These are phyloP conservation scores for Scedosporium dehoogii DNA, from an alignment of 2,329 filamentous ascomycete genomes.

Conservation along the genomic window DNA sequence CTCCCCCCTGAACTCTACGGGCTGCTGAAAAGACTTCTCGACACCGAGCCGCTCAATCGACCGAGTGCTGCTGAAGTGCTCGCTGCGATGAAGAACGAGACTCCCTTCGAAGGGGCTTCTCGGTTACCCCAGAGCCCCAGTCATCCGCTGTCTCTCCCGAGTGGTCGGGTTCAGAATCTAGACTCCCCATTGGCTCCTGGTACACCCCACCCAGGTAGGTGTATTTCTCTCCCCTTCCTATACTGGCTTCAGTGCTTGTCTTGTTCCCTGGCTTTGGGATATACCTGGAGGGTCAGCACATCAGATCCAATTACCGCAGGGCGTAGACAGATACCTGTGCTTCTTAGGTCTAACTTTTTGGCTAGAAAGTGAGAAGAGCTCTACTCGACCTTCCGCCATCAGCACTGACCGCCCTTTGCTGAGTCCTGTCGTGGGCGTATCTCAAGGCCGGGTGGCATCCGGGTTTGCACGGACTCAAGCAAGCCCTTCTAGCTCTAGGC, in stretches of 20 bases:
- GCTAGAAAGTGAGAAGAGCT: background rate
- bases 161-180: conserved; percentile 42
- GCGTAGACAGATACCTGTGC: too few relatives aligned
- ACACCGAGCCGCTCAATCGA: conserved; percentile 63
- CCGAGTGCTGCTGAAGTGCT: conserved; percentile 83
- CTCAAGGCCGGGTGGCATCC: background rate
- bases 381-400: background rate
- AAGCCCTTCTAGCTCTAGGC: background rate
- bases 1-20: conserved; percentile 79
- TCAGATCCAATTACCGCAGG: too few relatives aligned
- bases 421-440: background rate
- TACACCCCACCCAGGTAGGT: conserved; percentile 37
- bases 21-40: conserved; percentile 70
- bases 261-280: background rate
- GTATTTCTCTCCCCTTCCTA: background rate
- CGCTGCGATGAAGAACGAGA: conserved; percentile 63
- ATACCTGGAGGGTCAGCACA: too few relatives aligned
- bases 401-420: background rate
- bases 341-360: background rate
- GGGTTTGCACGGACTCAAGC: background rate
- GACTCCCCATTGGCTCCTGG: conserved; percentile 41
- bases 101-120: conserved; percentile 27
- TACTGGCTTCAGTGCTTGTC: background rate
- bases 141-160: background rate
- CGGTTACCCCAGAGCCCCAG: background rate